Evolutionary conservation across 352 stramenopile genomes (phyloP).

Genomic region (Phytophthora fragariae): DNA sequence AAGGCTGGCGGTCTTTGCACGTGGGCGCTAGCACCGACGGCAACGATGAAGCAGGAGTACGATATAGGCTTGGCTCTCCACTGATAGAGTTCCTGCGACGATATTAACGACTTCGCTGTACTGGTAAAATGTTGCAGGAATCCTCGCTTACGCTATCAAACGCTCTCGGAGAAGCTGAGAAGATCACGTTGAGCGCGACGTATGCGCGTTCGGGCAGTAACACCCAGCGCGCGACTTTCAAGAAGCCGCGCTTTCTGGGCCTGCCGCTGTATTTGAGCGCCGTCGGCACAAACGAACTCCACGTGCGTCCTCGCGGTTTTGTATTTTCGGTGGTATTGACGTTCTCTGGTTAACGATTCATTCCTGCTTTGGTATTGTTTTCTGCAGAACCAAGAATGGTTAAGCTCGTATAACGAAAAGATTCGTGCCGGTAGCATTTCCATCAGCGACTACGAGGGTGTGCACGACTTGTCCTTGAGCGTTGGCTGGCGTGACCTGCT

Average conservation of each 20-base stretch:
- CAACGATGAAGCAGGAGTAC: conserved; percentile 84
- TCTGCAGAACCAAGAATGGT: conserved; percentile 79
- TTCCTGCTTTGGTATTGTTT: background rate
- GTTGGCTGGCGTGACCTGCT: conserved; percentile 90
- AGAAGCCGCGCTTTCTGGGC: conserved; percentile 89
- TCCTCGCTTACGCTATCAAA: conserved; percentile 88
- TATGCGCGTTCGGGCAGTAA: conserved; percentile 89
- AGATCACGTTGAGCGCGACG: conserved; percentile 79
- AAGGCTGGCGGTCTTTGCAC: conserved; percentile 86
- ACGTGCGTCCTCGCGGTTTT: conserved; percentile 41
- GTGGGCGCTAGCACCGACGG: conserved; percentile 86
- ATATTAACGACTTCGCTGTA: conserved; percentile 12
- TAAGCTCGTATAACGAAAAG: conserved; percentile 92
- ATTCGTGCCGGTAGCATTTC: conserved; percentile 85
- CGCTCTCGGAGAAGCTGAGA: conserved; percentile 85
- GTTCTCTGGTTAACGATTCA: background rate
- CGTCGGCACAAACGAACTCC: conserved; percentile 81
- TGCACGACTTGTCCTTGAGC: conserved; percentile 89
- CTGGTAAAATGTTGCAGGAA: conserved; percentile 51
- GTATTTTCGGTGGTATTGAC: background rate
- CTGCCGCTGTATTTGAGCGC: conserved; percentile 83
- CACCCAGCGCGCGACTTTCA: conserved; percentile 83
- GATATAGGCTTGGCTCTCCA: background rate
- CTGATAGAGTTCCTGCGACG: background rate
- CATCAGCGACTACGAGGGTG: conserved; percentile 86